Percentiles rank a stretch among this genome's conserved stretches.
Conservation (phyloP, 164 flowering plant species). For the Magnolia officinalis region DNA sequence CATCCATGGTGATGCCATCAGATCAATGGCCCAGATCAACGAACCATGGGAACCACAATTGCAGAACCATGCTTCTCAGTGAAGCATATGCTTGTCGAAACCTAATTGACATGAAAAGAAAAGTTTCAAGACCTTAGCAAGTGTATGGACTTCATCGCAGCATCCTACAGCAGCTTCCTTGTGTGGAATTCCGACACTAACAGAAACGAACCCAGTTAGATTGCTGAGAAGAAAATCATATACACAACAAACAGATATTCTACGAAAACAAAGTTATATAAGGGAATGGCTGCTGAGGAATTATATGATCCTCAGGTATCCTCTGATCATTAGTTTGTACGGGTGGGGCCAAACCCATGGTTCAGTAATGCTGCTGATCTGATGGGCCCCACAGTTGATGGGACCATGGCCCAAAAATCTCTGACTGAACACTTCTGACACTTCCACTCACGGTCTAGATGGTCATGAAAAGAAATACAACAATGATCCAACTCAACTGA, state of each 20-base stretch:
- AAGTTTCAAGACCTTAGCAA: conserved; percentile 38
- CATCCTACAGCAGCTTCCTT: conserved; percentile 37
- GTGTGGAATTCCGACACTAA: conserved; percentile 49
- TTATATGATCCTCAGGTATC: background rate
- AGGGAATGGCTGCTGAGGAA: background rate
- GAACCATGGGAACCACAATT: background rate
- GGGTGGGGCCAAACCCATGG: background rate
- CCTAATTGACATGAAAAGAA: background rate
- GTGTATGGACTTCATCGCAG: conserved; percentile 53
- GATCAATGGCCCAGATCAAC: background rate
- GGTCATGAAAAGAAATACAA: background rate
- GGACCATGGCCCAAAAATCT: background rate
- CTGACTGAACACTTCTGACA: background rate
- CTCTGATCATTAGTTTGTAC: background rate
- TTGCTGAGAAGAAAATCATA: background rate
- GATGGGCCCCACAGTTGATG: background rate
- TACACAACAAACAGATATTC: background rate
- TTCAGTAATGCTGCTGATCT: background rate
- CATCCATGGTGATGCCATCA: background rate
- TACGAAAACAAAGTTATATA: background rate
- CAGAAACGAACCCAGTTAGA: background rate
- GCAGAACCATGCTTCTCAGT: background rate
- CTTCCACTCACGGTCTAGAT: background rate
- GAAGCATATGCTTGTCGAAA: background rate
- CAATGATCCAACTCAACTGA: background rate